Evolutionary conservation across 2,329 filamentous ascomycete genomes (phyloP), one percentile per base, ranked within the genome.

Genomic region (Fusarium illudens): DNA sequence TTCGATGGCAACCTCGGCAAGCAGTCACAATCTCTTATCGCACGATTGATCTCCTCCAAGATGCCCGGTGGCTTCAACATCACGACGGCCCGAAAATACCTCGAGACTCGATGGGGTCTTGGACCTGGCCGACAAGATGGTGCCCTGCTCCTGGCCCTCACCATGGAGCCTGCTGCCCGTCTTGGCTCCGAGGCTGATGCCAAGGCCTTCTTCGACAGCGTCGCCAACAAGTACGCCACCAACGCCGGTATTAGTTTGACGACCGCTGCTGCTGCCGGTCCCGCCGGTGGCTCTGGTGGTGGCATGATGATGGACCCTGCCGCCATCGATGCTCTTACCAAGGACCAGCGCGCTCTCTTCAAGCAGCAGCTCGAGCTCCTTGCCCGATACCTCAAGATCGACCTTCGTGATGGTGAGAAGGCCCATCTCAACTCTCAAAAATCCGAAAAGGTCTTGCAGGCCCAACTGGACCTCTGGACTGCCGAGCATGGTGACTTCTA

Each of bases 221-320:
- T 95, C 37, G 82, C 93, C 29, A 92, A 97, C 75, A 97, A 97
- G 79, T 98, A 98, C 78, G 95, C 96, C 52, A 81, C 89, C 27
- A 89, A 88, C 65, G 90, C 92, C 46, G 96, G 96, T 64, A 90
- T 99, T 79, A 96, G 85, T 78, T 83, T 99, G 62, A 91, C 94
- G 6, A 89, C 92, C 7, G 89, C 91, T 27, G 87, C 92, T 25
- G 88, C 91, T 53, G 91, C 90, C 64, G 93, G 93, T 68, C 87
- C 87, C 64, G 91, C 89, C 57, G 91, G 87, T 64, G 91, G 88
- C 64, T 88, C 85, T 60, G 87, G 85, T 58, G 92, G 88, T 70
- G 95, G 94, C 77, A 98, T 99, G 96, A 97, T 99, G 93, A 98
- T 99, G 94, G 96, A 99, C 75, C 96, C 96, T 9, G 96, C 95